Evolutionary conservation across 2,329 filamentous ascomycete genomes (phyloP), one percentile per base, ranked within the genome.

Genomic region (Madurella mycetomatis): DNA sequence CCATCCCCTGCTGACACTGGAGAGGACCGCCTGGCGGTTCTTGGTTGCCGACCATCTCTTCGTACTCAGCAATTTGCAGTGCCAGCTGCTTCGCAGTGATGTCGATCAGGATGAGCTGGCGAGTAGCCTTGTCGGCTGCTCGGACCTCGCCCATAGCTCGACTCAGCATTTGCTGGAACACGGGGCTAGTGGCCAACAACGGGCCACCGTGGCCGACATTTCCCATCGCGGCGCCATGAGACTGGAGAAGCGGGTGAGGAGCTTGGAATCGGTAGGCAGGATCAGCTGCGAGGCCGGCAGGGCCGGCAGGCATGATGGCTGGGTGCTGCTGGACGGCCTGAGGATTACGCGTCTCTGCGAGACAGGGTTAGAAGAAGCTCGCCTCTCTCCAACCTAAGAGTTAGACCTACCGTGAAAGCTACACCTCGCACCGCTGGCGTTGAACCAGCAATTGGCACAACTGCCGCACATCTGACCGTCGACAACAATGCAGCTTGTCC

Each of bases 371-470:
- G 47, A 56, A 41, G 37, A 39, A 19, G 47, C 18, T 32, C 11
- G 40, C 9, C 37, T 4, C 37, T 43, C 34, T 8, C 15, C 16
- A 9, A 12, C 39, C 2, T 34, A 30, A 3, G 25, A 16, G 16
- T 37, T 16, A 30, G 5, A 45, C 76, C 59, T 69, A 83, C 81
- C 79, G 55, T 83, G 81, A 63, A 83, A 84, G 13, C 80, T 83
- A 57, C 81, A 84, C 48, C 81, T 70, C 9, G 79, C 75, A 9
- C 81, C 81, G 48, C 79, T 82, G 8, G 81, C 81, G 53, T 84
- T 84, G 66, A 80, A 84, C 81, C 81, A 84, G 65, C 81, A 84
- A 63, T 84, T 84, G 54, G 80, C 76, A 58, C 81, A 84, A 62
- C 79, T 82, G 9, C 81, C 81, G 55, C 79, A 83, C 78, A 84